phyloP scores from a whole-genome alignment of 2,329 filamentous ascomycete genomes.

The Chalaropsis thielavioides region DNA sequence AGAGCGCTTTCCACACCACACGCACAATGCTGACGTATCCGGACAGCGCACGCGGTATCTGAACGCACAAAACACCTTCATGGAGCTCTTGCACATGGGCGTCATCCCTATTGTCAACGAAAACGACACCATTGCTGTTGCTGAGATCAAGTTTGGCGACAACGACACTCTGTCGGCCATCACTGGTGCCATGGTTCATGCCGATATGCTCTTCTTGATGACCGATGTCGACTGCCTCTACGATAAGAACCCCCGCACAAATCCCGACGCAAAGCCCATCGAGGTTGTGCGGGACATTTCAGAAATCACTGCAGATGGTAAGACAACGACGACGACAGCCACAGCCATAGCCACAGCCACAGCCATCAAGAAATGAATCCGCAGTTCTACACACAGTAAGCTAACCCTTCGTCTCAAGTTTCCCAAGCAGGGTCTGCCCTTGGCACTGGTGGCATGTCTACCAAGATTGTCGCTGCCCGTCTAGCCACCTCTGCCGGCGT shows the following conservation, averaged over 20 bases:
- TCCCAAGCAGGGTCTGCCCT: conserved; percentile 78
- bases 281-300: conserved; percentile 84
- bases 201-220: conserved; percentile 95
- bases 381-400: neutral
- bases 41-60: conserved; percentile 71
- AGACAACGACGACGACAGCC: conserved; percentile 15
- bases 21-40: conserved; percentile 13
- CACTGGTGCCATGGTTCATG: conserved; percentile 91
- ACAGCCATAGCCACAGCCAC: no score
- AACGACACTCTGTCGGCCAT: conserved; percentile 96
- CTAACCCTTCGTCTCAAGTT: conserved; percentile 35
- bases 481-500: conserved; percentile 89
- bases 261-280: conserved; percentile 77
- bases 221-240: conserved; percentile 97
- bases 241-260: conserved; percentile 78
- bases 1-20: neutral
- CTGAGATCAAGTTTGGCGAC: conserved; percentile 98
- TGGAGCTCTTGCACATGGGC: conserved; percentile 79
- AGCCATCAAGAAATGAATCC: neutral
- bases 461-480: conserved; percentile 86
- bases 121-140: conserved; percentile 91
- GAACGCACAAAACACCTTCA: conserved; percentile 92
- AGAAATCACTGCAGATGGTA: conserved; percentile 65
- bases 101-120: conserved; percentile 98
- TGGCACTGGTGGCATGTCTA: conserved; percentile 93